These are phyloP conservation scores for Cladosporium oxysporum DNA, from an alignment of 2,329 filamentous ascomycete genomes.

Conservation along the genomic window DNA sequence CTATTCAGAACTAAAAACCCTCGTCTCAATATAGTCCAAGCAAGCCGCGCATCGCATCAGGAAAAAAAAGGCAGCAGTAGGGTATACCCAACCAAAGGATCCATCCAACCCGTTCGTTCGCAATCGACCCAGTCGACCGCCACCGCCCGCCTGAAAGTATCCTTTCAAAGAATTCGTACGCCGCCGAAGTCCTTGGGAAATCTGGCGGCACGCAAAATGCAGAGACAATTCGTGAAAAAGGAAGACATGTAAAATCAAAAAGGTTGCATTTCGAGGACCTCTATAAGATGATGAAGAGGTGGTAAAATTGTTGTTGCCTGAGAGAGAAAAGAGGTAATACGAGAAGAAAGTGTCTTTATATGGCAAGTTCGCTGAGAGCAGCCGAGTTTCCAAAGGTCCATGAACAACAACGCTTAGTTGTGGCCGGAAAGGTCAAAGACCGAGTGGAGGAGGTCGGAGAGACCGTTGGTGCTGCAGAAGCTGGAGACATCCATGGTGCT, in stretches of 20 bases:
- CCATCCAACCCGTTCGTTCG: not conserved
- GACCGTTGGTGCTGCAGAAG: conserved; percentile 36
- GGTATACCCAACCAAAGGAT: not conserved
- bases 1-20: not conserved
- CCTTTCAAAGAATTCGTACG: conserved; percentile 8
- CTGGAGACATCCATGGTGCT: conserved; percentile 39
- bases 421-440: conserved; percentile 17
- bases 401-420: conserved; percentile 5
- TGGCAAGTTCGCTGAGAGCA: not conserved
- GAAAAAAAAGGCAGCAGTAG: not conserved
- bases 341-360: conserved; percentile 4
- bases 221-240: conserved; percentile 6
- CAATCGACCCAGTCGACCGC: conserved; percentile 6
- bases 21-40: not conserved
- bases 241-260: not conserved
- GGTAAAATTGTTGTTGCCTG: conserved; percentile 1
- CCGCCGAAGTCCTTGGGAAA: not conserved
- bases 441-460: conserved; percentile 7
- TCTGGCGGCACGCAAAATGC: conserved; percentile 7
- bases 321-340: conserved; percentile 12
- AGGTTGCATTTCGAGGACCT: conserved; percentile 2
- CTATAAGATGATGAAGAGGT: not conserved
- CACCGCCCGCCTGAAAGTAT: not conserved
- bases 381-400: not conserved
- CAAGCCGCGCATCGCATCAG: not conserved